phyloP scores from a whole-genome alignment of 208 protist species.

The Leishmania aethiopica region DNA sequence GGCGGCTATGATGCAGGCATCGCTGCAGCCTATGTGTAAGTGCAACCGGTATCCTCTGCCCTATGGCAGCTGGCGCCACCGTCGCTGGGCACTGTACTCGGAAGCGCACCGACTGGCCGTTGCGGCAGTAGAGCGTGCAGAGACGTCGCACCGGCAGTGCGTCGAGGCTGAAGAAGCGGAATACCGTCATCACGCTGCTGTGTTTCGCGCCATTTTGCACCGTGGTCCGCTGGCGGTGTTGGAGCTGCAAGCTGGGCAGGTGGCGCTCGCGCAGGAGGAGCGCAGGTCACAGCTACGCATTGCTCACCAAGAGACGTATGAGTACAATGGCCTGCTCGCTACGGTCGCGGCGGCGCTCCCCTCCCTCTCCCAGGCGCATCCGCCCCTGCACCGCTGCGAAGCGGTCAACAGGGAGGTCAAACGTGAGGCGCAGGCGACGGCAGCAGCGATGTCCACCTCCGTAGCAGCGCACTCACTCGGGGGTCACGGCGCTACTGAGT shows the following conservation, averaged over 20 bases:
- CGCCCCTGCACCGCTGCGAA: background rate
- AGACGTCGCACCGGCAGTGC: background rate
- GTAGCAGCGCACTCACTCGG: background rate
- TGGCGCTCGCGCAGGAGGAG: background rate
- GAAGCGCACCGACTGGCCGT: background rate
- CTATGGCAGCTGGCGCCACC: conserved; percentile 4
- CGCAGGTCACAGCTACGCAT: background rate
- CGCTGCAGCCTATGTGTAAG: background rate
- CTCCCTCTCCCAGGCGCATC: background rate
- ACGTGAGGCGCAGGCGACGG: background rate
- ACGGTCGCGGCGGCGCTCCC: background rate
- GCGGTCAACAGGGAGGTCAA: no score
- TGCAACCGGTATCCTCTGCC: background rate
- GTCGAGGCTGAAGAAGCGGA: background rate
- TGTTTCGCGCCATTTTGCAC: background rate
- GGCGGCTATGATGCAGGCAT: background rate
- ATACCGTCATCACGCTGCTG: background rate
- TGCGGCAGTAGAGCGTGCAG: background rate
- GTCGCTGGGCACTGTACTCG: conserved; percentile 4
- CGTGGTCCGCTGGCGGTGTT: background rate
- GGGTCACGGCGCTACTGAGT: background rate
- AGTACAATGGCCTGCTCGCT: background rate
- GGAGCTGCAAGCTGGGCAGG: background rate
- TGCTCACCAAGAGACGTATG: background rate
- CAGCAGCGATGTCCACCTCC: background rate